phyloP scores from a whole-genome alignment of 495 filamentous ascomycete species.

The Aspergillus bridgeri region DNA sequence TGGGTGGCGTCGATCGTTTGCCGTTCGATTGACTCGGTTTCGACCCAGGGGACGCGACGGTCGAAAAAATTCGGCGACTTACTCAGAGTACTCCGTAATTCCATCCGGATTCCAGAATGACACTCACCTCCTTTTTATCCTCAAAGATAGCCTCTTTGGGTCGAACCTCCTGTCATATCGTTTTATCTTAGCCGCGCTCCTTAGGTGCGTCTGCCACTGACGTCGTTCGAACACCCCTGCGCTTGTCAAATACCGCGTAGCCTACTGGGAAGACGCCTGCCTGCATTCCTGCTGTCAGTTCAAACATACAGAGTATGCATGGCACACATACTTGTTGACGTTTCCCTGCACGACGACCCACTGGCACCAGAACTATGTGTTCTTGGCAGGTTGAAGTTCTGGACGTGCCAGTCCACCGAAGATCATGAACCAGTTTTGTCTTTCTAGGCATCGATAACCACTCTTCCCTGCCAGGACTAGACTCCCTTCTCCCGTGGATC shows the following conservation, averaged over 20 bases:
- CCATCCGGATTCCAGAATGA: neutral
- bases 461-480: conserved; percentile 5
- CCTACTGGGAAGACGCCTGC: neutral
- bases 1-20: neutral
- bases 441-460: conserved; percentile 5
- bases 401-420: conserved; percentile 7
- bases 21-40: neutral
- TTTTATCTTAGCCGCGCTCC: neutral
- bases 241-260: neutral
- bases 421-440: conserved; percentile 8
- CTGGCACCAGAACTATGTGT: conserved; percentile 7
- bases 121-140: too few species aligned
- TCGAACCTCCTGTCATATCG: neutral
- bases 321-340: conserved; percentile 6
- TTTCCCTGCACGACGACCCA: conserved; percentile 10
- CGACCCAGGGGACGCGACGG: neutral
- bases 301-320: conserved; percentile 5
- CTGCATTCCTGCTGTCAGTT: neutral
- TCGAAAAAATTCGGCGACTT: neutral
- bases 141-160: neutral
- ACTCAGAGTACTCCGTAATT: too few species aligned
- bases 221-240: neutral
- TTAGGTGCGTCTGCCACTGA: neutral
- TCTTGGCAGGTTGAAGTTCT: conserved; percentile 6
- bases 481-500: neutral